Evolutionary conservation across 2,329 filamentous ascomycete genomes (phyloP), one percentile per base, ranked within the genome.

Genomic region (Parafenestella ontariensis): DNA sequence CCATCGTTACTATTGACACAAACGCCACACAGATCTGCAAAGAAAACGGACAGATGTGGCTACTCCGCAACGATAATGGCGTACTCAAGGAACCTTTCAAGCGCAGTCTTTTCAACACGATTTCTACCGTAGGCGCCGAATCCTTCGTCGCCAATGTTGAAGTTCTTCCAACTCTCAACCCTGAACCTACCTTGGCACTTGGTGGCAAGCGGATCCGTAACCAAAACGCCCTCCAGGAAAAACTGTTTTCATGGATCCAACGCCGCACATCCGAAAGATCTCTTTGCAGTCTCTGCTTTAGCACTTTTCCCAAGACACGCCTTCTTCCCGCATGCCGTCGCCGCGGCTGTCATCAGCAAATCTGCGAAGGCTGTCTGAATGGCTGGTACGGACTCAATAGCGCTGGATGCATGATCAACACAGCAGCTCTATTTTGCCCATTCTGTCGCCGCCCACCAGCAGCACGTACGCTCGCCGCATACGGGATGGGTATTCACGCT

Each of bases 301-400:
- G 66, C 1, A 60, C 64, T 2, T 64, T 73, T 50, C 69, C 71
- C 29, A 77, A 78, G 52, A 58, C 52, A 3, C 65, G 71, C 20
- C 71, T 83, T 1, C 74, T 71, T 13, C 70, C 68, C 0, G 78
- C 81, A 2, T 84, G 81, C 52, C 79, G 80, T 10, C 78, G 80
- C 1, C 66, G 66, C 2, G 79, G 79, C 0, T 83, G 81, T 52
- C 45, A 67, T 13, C 77, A 82, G 65, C 62, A 66, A 5, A 75
- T 83, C 46, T 83, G 81, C 62, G 59, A 58, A 5, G 61, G 54
- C 11, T 83, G 81, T 52, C 59, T 75, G 9, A 54, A 64, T 17
- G 64, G 58, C 2, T 84, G 82, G 81, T 83, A 83, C 52, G 79
- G 79, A 0, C 65, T 79, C 52, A 84, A 83, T 59, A 45, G 39